Evolutionary conservation across 2,329 filamentous ascomycete genomes (phyloP), one percentile per base, ranked within the genome.

Genomic region (Monilinia polystroma): DNA sequence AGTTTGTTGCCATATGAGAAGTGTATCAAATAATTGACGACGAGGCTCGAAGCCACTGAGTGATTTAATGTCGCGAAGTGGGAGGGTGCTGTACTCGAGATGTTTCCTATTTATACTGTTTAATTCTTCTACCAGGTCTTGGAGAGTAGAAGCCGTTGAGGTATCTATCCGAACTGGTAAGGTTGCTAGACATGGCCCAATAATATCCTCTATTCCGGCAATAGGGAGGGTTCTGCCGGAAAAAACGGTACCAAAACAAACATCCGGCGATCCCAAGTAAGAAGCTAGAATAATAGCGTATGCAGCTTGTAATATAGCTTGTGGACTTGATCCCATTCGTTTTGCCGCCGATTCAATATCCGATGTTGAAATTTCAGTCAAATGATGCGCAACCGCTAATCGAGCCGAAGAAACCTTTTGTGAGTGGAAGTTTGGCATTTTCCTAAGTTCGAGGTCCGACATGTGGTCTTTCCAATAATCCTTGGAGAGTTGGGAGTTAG

Each of bases 1-100:
- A 0, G 88, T 90, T 74, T 96, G 89, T 72, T 97, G 93, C 82
- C 93, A 97, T 0, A 93, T 88, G 72, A 96, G 89, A 0, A 97
- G 80, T 0, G 88, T 83, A 71, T 96, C 91, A 71, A 94, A 97
- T 0, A 96, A 77, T 1, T 79, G 78, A 51, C 85, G 82, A 0
- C 83, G 80, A 0, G 86, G 81, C 38, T 82, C 78, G 0, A 89
- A 68, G 0, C 82, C 84, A 3, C 83, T 84, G 1, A 83, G 77
- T 70, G 84, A 86, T 73, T 87, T 89, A 70, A 97, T 91, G 2
- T 92, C 86, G 0, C 85, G 79, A 2, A 96, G 81, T 0, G 91
- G 83, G 7, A 93, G 73, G 1, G 80, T 80, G 29, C 84, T 84
- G 74, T 94, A 82, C 20, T 85, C 81, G 63, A 96, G 81, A 65